Conservation (phyloP, 140 eudicot genomes). For the Oenanthe javanica region DNA sequence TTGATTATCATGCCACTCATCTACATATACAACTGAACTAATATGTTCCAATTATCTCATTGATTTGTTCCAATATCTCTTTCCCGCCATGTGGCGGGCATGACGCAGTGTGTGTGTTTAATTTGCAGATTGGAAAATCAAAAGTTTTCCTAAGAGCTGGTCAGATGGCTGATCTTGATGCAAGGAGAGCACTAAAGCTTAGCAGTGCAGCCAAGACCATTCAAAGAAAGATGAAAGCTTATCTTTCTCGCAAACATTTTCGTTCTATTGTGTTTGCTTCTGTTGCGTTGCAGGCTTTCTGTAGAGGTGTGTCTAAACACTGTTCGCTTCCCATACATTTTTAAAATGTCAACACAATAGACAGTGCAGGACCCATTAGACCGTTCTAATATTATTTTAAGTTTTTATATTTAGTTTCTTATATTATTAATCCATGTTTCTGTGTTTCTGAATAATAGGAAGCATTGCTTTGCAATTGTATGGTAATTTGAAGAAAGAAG, state of each 20-base stretch:
- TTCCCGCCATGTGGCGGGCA: constrained; percentile 6
- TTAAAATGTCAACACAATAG: background rate
- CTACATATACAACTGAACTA: background rate
- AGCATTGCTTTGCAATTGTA: constrained; percentile 47
- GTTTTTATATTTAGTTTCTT: too few relatives aligned
- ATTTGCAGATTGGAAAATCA: constrained; percentile 83
- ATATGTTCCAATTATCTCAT: background rate
- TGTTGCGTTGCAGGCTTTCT: constrained; percentile 53
- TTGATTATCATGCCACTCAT: background rate
- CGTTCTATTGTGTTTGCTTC: constrained; percentile 56
- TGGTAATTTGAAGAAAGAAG: constrained; percentile 38
- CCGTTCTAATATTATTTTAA: background rate
- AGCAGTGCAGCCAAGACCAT: constrained; percentile 57
- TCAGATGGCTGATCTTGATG: constrained; percentile 97
- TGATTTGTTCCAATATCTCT: constrained; percentile 8
- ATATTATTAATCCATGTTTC: background rate
- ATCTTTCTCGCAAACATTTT: constrained; percentile 54
- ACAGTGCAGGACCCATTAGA: background rate
- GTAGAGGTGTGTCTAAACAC: constrained; percentile 51
- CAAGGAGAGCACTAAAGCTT: constrained; percentile 68
- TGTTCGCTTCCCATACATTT: background rate
- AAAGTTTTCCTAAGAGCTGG: constrained; percentile 96
- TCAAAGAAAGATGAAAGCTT: constrained; percentile 63
- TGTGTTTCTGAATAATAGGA: constrained; percentile 35
- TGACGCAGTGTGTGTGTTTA: constrained; percentile 6